Conservation (phyloP, 768 basidiomycete species). For the Tylopilus cervinicoccineus region DNA sequence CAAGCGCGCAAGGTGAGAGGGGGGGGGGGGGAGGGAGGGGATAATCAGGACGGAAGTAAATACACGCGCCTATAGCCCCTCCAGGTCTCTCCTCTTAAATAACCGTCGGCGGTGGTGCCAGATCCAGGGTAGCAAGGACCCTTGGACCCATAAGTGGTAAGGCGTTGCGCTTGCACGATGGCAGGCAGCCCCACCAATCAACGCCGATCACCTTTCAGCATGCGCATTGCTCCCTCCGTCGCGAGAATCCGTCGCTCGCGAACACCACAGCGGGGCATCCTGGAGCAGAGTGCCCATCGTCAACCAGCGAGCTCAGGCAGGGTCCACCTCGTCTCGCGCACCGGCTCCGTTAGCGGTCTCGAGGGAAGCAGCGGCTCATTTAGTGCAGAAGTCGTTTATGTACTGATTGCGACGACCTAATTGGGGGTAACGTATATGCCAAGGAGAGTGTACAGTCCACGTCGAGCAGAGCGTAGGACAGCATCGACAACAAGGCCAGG, state of each 20-base stretch:
- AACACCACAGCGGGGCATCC: too few species aligned
- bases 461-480: conserved; percentile 13
- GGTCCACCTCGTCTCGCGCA: neutral
- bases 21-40: conserved; percentile 8
- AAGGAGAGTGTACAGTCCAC: conserved; percentile 24
- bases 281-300: too few species aligned
- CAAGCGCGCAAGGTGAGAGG: neutral
- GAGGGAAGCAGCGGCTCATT: conserved; percentile 6
- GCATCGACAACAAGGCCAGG: conserved; percentile 23
- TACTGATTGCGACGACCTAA: conserved; percentile 7
- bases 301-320: too few species aligned
- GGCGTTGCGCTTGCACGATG: conserved; percentile 2
- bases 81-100: conserved; percentile 16
- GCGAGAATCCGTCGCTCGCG: neutral
- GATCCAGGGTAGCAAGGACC: conserved; percentile 19
- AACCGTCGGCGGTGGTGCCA: neutral
- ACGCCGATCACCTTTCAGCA: conserved; percentile 6
- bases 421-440: conserved; percentile 20
- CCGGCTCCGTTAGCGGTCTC: conserved; percentile 5
- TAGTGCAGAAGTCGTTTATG: conserved; percentile 3
- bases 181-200: conserved; percentile 4
- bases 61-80: neutral
- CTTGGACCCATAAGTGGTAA: conserved; percentile 13
- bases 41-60: conserved; percentile 2
- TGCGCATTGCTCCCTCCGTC: conserved; percentile 8